Evolutionary conservation across 495 filamentous ascomycete genomes (phyloP).

Genomic region (Trichoderma reesei): DNA sequence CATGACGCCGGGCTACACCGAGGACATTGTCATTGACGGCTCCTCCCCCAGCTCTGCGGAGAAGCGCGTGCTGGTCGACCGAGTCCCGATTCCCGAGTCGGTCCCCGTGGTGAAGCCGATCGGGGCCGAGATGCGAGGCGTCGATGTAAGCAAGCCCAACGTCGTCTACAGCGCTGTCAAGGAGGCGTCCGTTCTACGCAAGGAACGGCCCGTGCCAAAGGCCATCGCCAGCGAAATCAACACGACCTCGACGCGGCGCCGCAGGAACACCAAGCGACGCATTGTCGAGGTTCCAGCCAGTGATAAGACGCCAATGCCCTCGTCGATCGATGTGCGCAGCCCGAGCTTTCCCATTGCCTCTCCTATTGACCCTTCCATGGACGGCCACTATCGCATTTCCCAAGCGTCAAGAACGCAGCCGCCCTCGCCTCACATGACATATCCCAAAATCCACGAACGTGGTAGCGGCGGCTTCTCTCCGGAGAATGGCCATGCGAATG

Average conservation of each 20-base stretch:
- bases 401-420: constrained; percentile 26
- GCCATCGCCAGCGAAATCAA: constrained; percentile 40
- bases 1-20: constrained; percentile 76
- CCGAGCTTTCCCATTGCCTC: background rate
- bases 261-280: constrained; percentile 53
- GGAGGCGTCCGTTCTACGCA: constrained; percentile 41
- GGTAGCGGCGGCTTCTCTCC: constrained; percentile 12
- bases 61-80: constrained; percentile 73
- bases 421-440: constrained; percentile 12
- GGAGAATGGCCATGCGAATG: constrained; percentile 38
- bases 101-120: constrained; percentile 66
- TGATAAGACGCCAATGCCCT: constrained; percentile 23
- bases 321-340: constrained; percentile 1
- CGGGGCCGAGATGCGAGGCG: constrained; percentile 46
- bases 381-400: constrained; percentile 36
- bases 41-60: constrained; percentile 73
- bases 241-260: constrained; percentile 40
- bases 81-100: constrained; percentile 59
- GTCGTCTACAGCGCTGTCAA: constrained; percentile 40
- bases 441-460: constrained; percentile 23
- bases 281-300: constrained; percentile 74
- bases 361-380: constrained; percentile 13
- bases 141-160: constrained; percentile 54
- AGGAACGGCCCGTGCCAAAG: constrained; percentile 36
- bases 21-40: constrained; percentile 84